These are phyloP conservation scores for Apophysomyces trapeziformis DNA, from an alignment of 371 early-diverging fungal species.

Conservation along the genomic window DNA sequence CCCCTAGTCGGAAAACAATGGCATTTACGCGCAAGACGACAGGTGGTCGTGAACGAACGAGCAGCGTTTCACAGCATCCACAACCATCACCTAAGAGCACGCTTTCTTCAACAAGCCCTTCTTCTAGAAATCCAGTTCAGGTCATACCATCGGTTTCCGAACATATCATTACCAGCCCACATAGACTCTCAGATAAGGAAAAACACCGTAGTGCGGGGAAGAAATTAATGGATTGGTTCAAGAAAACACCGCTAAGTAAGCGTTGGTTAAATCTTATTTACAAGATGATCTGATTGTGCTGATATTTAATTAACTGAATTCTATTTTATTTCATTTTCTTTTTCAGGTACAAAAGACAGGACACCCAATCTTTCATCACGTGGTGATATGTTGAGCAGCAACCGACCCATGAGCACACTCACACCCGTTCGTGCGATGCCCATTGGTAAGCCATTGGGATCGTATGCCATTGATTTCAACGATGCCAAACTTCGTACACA, in stretches of 20 bases:
- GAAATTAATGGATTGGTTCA: slow-evolving; percentile 75
- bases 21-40: slow-evolving; percentile 11
- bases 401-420: slow-evolving; percentile 11
- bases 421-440: slow-evolving; percentile 9
- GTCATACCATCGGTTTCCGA: slow-evolving; percentile 40
- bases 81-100: not conserved
- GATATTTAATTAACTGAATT: not conserved
- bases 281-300: too few relatives aligned
- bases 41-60: not conserved
- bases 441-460: slow-evolving; percentile 21
- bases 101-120: slow-evolving; percentile 22
- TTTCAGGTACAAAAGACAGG: slow-evolving; percentile 5
- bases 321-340: slow-evolving; percentile 9
- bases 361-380: slow-evolving; percentile 14
- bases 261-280: not conserved
- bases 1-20: slow-evolving; percentile 1
- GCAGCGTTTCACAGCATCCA: too few relatives aligned
- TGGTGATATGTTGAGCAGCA: slow-evolving; percentile 6
- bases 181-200: slow-evolving; percentile 24
- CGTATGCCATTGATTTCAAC: slow-evolving; percentile 28
- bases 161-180: slow-evolving; percentile 23
- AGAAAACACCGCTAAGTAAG: slow-evolving; percentile 68
- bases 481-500: slow-evolving; percentile 72
- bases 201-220: slow-evolving; percentile 59
- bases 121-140: not conserved